Percentiles rank a stretch among this genome's conserved stretches.
Conservation (phyloP, 305 asterid species). For the Solanum hybrid region DNA sequence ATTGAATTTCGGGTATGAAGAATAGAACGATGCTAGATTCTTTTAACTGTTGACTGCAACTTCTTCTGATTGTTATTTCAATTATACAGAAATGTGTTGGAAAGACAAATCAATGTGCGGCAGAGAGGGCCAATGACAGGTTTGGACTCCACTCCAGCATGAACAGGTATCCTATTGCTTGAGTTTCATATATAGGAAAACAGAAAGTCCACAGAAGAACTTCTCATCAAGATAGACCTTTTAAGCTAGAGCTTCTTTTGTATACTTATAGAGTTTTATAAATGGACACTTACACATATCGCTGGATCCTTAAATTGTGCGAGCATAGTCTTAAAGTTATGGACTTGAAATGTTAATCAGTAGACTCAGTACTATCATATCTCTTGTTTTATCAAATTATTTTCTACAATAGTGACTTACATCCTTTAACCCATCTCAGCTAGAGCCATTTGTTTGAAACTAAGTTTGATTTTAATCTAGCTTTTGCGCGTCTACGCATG, state of each 20-base stretch:
- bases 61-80: neutral
- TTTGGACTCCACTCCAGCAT: slow-evolving; percentile 25
- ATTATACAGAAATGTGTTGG: slow-evolving; percentile 34
- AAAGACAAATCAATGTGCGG: slow-evolving; percentile 49
- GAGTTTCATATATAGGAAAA: neutral
- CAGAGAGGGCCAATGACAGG: slow-evolving; percentile 27
- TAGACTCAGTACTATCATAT: neutral
- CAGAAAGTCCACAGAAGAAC: neutral
- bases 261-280: neutral
- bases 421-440: neutral
- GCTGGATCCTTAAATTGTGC: neutral
- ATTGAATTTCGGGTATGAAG: slow-evolving; percentile 39
- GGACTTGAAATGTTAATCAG: neutral
- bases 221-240: neutral
- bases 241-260: neutral
- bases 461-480: neutral
- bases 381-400: neutral
- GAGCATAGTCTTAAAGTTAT: neutral
- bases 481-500: neutral
- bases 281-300: neutral
- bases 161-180: slow-evolving; percentile 28
- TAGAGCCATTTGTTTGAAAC: neutral
- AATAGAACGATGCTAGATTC: neutral
- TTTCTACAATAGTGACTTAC: neutral
- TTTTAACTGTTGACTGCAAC: neutral